A percentile compares a stretch with the other conserved stretches of the same genome.
Conservation (phyloP, 2,329 filamentous ascomycete genomes). For the Colletotrichum sojae region DNA sequence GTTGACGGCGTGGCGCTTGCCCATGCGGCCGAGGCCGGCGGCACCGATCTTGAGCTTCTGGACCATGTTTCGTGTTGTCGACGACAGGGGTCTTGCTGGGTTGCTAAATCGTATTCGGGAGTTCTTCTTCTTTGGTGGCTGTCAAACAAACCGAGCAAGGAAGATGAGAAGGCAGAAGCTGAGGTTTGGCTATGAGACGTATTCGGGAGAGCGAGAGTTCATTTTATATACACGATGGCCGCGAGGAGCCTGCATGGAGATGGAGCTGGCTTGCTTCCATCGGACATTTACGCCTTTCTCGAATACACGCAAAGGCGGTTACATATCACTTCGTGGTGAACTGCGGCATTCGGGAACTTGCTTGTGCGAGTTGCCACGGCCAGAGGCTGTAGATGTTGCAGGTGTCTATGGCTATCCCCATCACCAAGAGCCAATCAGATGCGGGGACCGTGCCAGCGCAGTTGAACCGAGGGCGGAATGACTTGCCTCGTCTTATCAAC, state of each 20-base stretch:
- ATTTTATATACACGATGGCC: slow-evolving; percentile 10
- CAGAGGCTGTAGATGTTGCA: slow-evolving; percentile 26
- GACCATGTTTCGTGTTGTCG: slow-evolving; percentile 7
- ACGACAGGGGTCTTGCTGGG: too few species aligned
- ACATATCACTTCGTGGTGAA: neutral
- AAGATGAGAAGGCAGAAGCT: neutral
- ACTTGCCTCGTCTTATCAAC: neutral
- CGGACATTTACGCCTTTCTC: too few species aligned
- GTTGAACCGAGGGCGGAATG: neutral
- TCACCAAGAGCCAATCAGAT: neutral
- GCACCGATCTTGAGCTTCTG: slow-evolving; percentile 58
- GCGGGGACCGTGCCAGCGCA: neutral
- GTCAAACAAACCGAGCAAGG: neutral
- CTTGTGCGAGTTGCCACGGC: slow-evolving; percentile 8
- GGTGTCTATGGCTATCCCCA: neutral
- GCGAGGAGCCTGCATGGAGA: slow-evolving; percentile 4
- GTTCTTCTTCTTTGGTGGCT: neutral
- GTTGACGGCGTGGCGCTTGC: slow-evolving; percentile 64
- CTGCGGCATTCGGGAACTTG: slow-evolving; percentile 10
- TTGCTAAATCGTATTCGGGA: too few species aligned
- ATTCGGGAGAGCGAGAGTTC: neutral
- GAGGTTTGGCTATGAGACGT: neutral
- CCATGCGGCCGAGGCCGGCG: slow-evolving; percentile 67
- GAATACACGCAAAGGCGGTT: neutral
- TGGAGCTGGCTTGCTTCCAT: neutral